Evolutionary conservation across 257 asterid genomes (phyloP).

Genomic region (Nicotiana tomentosiformis): DNA sequence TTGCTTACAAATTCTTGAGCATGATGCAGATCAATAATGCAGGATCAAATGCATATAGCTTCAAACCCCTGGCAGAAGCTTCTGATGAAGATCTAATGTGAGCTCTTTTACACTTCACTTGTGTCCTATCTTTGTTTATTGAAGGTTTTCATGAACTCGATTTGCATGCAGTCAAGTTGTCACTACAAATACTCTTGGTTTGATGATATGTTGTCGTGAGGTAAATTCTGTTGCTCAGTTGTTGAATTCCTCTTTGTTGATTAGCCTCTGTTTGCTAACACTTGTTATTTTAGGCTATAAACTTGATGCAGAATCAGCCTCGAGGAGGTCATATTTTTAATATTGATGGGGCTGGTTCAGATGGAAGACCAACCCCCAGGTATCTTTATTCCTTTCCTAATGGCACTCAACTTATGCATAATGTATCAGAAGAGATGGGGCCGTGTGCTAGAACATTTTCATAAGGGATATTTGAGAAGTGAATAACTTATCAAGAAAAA

Average conservation of each 20-base stretch:
- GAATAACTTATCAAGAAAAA: slow-evolving; percentile 1
- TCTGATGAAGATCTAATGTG: slow-evolving; percentile 91
- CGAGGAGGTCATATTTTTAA: slow-evolving; percentile 95
- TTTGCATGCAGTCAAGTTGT: slow-evolving; percentile 77
- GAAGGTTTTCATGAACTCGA: background rate
- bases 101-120: slow-evolving; percentile 15
- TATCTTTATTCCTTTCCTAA: slow-evolving; percentile 15
- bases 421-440: background rate
- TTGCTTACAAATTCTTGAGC: slow-evolving; percentile 37
- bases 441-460: background rate
- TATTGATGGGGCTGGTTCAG: slow-evolving; percentile 97
- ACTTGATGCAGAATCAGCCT: slow-evolving; percentile 76
- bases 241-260: slow-evolving; percentile 7
- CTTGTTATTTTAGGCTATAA: slow-evolving; percentile 60
- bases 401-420: background rate
- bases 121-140: slow-evolving; percentile 1
- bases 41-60: slow-evolving; percentile 96
- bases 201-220: slow-evolving; percentile 99
- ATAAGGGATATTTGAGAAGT: background rate
- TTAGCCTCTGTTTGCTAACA: slow-evolving; percentile 25
- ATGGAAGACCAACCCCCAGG: slow-evolving; percentile 99
- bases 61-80: slow-evolving; percentile 81
- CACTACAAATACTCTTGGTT: slow-evolving; percentile 85
- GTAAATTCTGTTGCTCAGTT: slow-evolving; percentile 31
- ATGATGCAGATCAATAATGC: slow-evolving; percentile 92